Conservation (phyloP, 2,329 filamentous ascomycete genomes). For the Fusarium pininemorale region DNA sequence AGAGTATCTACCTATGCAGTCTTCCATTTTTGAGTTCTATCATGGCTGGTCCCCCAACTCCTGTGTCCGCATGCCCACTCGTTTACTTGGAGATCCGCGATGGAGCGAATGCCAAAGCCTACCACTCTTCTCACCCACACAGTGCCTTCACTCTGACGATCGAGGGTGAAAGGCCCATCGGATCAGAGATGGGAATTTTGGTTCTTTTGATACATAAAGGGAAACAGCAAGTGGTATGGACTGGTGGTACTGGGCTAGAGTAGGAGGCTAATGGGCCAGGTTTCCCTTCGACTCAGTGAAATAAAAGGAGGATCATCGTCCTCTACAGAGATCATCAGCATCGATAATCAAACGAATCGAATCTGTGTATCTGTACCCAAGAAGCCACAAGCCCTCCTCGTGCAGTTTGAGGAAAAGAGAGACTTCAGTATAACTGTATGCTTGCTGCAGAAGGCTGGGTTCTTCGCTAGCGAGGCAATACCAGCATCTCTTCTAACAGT, state of each 20-base stretch:
- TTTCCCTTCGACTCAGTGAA: slow-evolving; percentile 45
- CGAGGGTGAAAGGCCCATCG: slow-evolving; percentile 36
- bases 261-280: slow-evolving; percentile 27
- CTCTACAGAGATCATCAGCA: slow-evolving; percentile 31
- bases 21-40: neutral
- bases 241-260: neutral
- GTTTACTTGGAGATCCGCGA: slow-evolving; percentile 44
- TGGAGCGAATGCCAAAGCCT: slow-evolving; percentile 30
- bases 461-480: slow-evolving; percentile 37
- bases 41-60: slow-evolving; percentile 44
- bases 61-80: slow-evolving; percentile 45
- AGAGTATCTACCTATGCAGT: neutral
- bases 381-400: slow-evolving; percentile 39
- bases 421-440: slow-evolving; percentile 48
- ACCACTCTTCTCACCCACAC: slow-evolving; percentile 29
- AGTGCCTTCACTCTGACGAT: slow-evolving; percentile 43
- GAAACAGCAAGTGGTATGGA: slow-evolving; percentile 39
- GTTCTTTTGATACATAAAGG: slow-evolving; percentile 43
- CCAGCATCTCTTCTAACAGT: neutral
- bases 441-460: slow-evolving; percentile 46
- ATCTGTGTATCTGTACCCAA: slow-evolving; percentile 41
- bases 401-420: slow-evolving; percentile 43
- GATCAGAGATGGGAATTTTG: slow-evolving; percentile 25
- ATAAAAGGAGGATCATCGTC: slow-evolving; percentile 20
- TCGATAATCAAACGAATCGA: slow-evolving; percentile 27